Evolutionary conservation across 805 yeast genomes (phyloP).

Genomic region (Peterozyma xylosa): DNA sequence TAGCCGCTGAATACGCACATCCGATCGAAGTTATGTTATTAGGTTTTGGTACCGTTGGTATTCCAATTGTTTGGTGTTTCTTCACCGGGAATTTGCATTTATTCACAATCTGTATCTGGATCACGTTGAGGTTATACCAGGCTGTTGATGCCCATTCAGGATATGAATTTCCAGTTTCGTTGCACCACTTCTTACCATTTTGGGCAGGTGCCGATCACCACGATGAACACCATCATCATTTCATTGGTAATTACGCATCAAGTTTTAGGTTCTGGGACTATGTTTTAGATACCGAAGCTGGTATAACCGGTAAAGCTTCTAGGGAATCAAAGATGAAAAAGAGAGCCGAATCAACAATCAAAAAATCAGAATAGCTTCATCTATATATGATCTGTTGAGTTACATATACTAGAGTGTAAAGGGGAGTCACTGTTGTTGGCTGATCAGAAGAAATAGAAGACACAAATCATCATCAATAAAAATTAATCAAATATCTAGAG

Average conservation of each 20-base stretch:
- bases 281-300: slow-evolving; percentile 82
- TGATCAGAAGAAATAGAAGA: no score
- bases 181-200: slow-evolving; percentile 85
- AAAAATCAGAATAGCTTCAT: no score
- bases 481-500: no score
- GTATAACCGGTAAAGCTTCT: slow-evolving; percentile 66
- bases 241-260: slow-evolving; percentile 92
- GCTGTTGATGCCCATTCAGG: slow-evolving; percentile 98
- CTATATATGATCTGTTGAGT: no score
- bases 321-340: slow-evolving; percentile 60
- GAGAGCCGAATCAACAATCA: slow-evolving; percentile 33
- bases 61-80: slow-evolving; percentile 80
- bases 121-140: slow-evolving; percentile 81
- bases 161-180: slow-evolving; percentile 95
- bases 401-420: no score
- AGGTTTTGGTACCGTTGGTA: slow-evolving; percentile 95
- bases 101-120: slow-evolving; percentile 87
- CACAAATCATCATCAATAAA: no score
- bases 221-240: slow-evolving; percentile 94
- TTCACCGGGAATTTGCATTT: slow-evolving; percentile 74
- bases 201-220: slow-evolving; percentile 99
- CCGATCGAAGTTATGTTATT: slow-evolving; percentile 87
- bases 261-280: slow-evolving; percentile 96
- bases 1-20: slow-evolving; percentile 96
- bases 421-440: no score